Evolutionary conservation across 2,329 filamentous ascomycete genomes (phyloP), one percentile per base, ranked within the genome.

Genomic region (Leptographium wingfieldii): DNA sequence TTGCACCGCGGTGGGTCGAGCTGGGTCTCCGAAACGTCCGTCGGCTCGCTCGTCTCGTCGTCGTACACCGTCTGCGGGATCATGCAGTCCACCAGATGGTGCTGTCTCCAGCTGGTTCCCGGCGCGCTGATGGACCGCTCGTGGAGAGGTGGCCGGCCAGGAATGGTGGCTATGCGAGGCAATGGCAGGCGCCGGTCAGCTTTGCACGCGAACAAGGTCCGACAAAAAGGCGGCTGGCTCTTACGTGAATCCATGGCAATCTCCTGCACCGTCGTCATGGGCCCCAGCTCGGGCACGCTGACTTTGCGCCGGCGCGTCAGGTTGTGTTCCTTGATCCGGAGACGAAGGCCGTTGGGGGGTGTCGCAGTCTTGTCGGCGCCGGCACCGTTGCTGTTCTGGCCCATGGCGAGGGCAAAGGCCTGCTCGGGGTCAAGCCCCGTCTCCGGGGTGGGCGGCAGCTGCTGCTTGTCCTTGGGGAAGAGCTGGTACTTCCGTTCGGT

Each of bases 231-330:
- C 11, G 3, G n/a, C 5, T 5, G 31, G 16, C 19, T 25, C 84
- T 74, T 75, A 88, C 85, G 85, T 66, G 85, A 87, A 71, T 88
- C 85, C 83, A 87, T 86, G 57, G 82, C 70, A 56, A 79, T 72
- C 67, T 87, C 84, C 64, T 86, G 83, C 16, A 87, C 84, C 1
- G 84, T 86, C 5, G 83, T 85, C 83, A 86, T 85, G 40, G 82
- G 82, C 2, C 82, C 84, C 56, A 86, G 70, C 63, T 87, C 85
- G 11, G 82, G 80, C 16, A 85, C 79, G 70, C 80, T 86, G 65
- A 81, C 74, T 68, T 87, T 87, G 63, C 83, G 79, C 66, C 84
- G 77, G 63, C 83, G 75, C 56, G 72, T 76, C 60, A 82, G 71
- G 64, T 76, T 80, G 67, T 80, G 78, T 65, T 84, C 80, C 68